These are phyloP conservation scores for Nakaseomyces bracarensis DNA, from an alignment of 1,139 yeast genomes.

Conservation along the genomic window DNA sequence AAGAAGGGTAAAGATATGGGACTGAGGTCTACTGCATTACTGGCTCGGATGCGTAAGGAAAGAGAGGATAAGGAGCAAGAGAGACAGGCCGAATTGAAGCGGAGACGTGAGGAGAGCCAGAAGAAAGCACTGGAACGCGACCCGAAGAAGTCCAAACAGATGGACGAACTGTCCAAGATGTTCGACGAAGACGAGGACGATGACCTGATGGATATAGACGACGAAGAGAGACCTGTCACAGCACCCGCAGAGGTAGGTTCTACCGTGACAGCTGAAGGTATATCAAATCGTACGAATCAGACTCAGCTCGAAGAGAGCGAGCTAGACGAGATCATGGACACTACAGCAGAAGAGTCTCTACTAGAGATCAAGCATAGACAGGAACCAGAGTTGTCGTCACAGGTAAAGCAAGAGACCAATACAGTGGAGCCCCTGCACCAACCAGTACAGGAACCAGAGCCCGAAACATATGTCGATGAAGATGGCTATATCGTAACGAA, in stretches of 20 bases:
- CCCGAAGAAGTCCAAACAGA: slow-evolving; percentile 23
- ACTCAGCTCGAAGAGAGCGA: slow-evolving; percentile 11
- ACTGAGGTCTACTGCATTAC: slow-evolving; percentile 28
- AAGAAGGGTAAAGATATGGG: slow-evolving; percentile 23
- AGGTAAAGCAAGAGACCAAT: no score
- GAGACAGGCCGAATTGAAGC: slow-evolving; percentile 24
- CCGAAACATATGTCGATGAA: no score
- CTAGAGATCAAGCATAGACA: slow-evolving; percentile 13
- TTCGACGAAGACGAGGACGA: slow-evolving; percentile 29
- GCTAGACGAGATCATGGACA: slow-evolving; percentile 28
- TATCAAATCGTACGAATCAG: slow-evolving; percentile 4
- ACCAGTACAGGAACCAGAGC: slow-evolving; percentile 8
- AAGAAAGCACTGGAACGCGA: slow-evolving; percentile 14
- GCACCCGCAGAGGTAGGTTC: background rate
- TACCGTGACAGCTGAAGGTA: slow-evolving; percentile 6
- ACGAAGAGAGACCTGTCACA: slow-evolving; percentile 1
- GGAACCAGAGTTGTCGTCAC: slow-evolving; percentile 2
- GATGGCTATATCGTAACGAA: no score
- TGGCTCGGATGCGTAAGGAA: slow-evolving; percentile 29
- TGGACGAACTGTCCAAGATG: slow-evolving; percentile 26
- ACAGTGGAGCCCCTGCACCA: no score
- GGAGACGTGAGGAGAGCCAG: slow-evolving; percentile 19
- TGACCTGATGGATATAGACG: slow-evolving; percentile 10
- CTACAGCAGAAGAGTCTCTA: slow-evolving; percentile 30
- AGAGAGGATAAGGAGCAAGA: slow-evolving; percentile 29